Evolutionary conservation across 2,329 filamentous ascomycete genomes (phyloP).

Genomic region (Trichoderma simmonsii): DNA sequence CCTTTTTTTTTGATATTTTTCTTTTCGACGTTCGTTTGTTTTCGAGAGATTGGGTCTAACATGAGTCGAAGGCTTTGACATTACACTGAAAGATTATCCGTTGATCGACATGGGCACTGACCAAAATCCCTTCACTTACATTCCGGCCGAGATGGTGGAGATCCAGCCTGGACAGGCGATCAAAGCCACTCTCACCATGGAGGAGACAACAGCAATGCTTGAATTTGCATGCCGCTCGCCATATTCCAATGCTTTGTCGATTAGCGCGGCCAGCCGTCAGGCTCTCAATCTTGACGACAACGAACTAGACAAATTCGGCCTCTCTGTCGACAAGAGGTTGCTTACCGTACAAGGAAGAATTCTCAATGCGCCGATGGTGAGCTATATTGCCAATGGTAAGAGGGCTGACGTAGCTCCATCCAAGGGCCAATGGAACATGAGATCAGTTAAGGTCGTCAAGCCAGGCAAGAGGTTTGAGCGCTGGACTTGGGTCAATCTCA

Average conservation of each 20-base stretch:
- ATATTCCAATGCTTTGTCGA: conserved; percentile 62
- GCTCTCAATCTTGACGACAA: conserved; percentile 57
- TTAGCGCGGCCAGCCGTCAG: conserved; percentile 55
- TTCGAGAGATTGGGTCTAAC: neutral
- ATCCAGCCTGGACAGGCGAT: conserved; percentile 64
- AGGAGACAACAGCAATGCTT: conserved; percentile 68
- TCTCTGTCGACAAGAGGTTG: conserved; percentile 58
- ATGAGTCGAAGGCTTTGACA: conserved; percentile 33
- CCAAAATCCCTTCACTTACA: conserved; percentile 54
- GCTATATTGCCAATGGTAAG: conserved; percentile 47
- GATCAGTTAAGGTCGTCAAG: conserved; percentile 52
- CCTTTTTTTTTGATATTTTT: neutral
- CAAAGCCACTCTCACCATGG: conserved; percentile 54
- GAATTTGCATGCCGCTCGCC: conserved; percentile 67
- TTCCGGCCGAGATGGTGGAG: conserved; percentile 64
- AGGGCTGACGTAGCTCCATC: conserved; percentile 31
- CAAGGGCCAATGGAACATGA: conserved; percentile 70
- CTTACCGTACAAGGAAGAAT: conserved; percentile 72
- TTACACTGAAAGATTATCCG: conserved; percentile 44
- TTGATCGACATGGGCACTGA: conserved; percentile 64
- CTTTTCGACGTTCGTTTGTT: neutral
- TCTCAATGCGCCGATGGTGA: conserved; percentile 56
- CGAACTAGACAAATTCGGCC: conserved; percentile 55
- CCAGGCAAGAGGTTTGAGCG: conserved; percentile 43
- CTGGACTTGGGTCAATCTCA: conserved; percentile 51